A percentile compares a stretch with the other conserved stretches of the same genome.
These are phyloP conservation scores for Scedosporium aurantiacum DNA, from an alignment of 2,329 filamentous ascomycete species.

Conservation along the genomic window DNA sequence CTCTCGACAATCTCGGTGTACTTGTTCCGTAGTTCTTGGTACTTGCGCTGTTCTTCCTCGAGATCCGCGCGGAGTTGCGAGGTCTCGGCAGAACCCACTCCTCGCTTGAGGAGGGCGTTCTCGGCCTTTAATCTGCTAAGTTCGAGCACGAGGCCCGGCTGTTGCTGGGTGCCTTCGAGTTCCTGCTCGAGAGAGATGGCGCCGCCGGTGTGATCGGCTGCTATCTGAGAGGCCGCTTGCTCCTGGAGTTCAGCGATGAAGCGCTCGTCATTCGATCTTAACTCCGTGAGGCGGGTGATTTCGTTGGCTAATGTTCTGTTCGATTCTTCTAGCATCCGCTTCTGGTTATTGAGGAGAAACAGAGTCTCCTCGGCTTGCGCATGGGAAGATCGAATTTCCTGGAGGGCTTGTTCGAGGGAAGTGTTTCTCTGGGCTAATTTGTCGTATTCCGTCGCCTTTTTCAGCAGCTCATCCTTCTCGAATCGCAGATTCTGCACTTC, in stretches of 20 bases:
- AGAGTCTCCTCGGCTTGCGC: conserved; percentile 10
- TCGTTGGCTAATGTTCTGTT: conserved; percentile 33
- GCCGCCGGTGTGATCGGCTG: conserved; percentile 15
- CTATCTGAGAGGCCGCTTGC: conserved; percentile 27
- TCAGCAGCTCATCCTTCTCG: conserved; percentile 41
- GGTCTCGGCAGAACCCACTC: conserved; percentile 41
- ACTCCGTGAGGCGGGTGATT: conserved; percentile 34
- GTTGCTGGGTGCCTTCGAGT: conserved; percentile 21
- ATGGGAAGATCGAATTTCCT: conserved; percentile 15
- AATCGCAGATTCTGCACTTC: conserved; percentile 45
- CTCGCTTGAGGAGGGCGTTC: conserved; percentile 46
- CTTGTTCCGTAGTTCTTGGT: conserved; percentile 40
- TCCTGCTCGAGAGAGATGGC: conserved; percentile 47
- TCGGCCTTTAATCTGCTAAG: conserved; percentile 50
- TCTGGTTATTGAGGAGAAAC: conserved; percentile 25
- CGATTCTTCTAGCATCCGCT: conserved; percentile 34
- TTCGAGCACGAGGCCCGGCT: conserved; percentile 31
- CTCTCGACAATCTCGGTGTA: conserved; percentile 48
- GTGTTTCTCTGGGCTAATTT: conserved; percentile 24
- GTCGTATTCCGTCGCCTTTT: conserved; percentile 27
- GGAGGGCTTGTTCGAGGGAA: conserved; percentile 23
- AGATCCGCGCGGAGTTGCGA: conserved; percentile 43
- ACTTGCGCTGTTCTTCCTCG: conserved; percentile 39
- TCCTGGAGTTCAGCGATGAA: conserved; percentile 50
- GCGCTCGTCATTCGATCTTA: conserved; percentile 38